Evolutionary conservation across 805 yeast species (phyloP), one percentile per base, ranked within the genome.

Genomic region (Saccharomycopsis javanensis): DNA sequence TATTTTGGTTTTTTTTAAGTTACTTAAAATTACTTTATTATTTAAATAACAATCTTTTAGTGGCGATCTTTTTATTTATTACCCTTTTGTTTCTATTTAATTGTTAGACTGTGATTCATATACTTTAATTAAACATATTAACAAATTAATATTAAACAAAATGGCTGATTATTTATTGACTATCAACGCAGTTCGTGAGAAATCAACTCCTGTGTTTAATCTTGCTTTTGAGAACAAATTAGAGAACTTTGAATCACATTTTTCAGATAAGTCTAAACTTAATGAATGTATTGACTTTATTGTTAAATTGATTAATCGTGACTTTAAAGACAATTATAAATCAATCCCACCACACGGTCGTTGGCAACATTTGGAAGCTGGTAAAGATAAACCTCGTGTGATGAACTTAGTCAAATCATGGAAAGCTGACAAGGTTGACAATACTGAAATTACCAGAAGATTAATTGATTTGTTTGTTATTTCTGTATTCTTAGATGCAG

Each of bases 341-440:
- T 61, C 67, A 1, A 82, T 82, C 55, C 86, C 88, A 3, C 81
- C 84, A 7, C 87, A 82, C 66, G 87, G 87, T 1, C 72, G 88
- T 57, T 82, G 82, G 79, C 85, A 81, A 63, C 87, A 82, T 66
- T 74, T 82, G 64, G 80, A 81, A 63, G 79, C 76, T 34, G 79
- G 79, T 38, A 75, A 72, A n/a, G 65, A 63, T 31, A 64, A 65
- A 34, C 67, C 66, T 16, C 74, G 86, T 45, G 71, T 82, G 46
- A 76, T 74, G 18, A 57, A 62, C 2, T 64, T 81, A 57, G 73
- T 81, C 28, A 64, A 60, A 1, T 57, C 64, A 30, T 77, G 82
- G 76, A 57, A 67, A 35, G 34, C 57, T 20, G 18, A 34, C 4
- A 51, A 59, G 2, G 59, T 67, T 25, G 71, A 69, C 60, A 67